These are phyloP conservation scores for Exophiala dermatitidis DNA, from an alignment of 2,329 filamentous ascomycete species.

Conservation along the genomic window DNA sequence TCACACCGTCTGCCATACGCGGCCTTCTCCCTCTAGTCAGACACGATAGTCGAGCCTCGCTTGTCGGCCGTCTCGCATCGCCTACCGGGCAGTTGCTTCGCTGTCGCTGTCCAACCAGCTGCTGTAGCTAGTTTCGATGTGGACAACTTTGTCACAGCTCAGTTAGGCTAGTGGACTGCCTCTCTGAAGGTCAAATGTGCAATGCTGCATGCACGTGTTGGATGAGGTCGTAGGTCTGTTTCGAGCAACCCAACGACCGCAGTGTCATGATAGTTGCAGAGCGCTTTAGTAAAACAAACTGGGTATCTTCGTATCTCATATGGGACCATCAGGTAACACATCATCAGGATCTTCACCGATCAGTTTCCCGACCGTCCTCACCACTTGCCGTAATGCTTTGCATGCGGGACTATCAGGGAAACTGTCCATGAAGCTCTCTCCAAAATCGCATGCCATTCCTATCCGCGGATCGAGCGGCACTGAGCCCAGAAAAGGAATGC, in stretches of 20 bases:
- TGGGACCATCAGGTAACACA: conserved; percentile 35
- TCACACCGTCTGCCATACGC: too few species aligned
- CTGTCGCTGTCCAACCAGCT: not conserved
- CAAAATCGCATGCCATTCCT: conserved; percentile 92
- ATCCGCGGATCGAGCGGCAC: conserved; percentile 91
- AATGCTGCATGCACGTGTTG: not conserved
- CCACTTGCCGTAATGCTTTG: conserved; percentile 70
- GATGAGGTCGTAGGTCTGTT: too few species aligned
- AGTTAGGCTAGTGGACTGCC: not conserved
- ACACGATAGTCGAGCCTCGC: not conserved
- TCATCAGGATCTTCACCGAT: conserved; percentile 56
- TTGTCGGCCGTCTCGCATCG: not conserved
- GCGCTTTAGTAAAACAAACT: not conserved
- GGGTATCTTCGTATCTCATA: conserved; percentile 5
- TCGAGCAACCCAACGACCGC: too few species aligned
- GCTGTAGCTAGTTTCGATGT: not conserved
- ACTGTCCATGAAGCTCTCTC: conserved; percentile 91
- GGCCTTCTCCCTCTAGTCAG: not conserved
- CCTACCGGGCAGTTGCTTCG: not conserved
- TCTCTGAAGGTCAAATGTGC: not conserved
- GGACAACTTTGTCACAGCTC: not conserved
- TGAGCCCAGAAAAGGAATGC: conserved; percentile 77
- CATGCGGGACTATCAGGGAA: conserved; percentile 92
- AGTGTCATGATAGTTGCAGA: too few species aligned
- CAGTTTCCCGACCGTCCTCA: conserved; percentile 61